phyloP scores from a whole-genome alignment of 257 asterid genomes.

The Cruciata laevipes region DNA sequence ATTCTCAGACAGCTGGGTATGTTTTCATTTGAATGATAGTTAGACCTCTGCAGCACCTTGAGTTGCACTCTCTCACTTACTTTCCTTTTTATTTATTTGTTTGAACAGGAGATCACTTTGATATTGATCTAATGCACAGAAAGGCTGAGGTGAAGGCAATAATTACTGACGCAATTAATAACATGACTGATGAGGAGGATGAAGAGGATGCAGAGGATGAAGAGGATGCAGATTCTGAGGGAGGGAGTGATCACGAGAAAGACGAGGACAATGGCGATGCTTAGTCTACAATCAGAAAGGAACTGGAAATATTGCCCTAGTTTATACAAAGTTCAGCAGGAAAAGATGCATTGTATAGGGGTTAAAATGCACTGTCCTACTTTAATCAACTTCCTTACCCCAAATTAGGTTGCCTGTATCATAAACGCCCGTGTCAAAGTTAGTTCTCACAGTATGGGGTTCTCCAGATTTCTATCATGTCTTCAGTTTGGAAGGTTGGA shows the following conservation, averaged over 20 bases:
- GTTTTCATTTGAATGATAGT: constrained; percentile 11
- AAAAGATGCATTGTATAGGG: constrained; percentile 4
- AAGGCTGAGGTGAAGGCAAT: constrained; percentile 74
- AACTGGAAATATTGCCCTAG: neutral
- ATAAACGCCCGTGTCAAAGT: neutral
- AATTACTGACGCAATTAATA: constrained; percentile 73
- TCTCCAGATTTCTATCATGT: neutral
- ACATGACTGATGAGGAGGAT: constrained; percentile 86
- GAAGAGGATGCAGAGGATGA: constrained; percentile 79
- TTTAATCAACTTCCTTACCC: constrained; percentile 5
- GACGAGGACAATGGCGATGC: constrained; percentile 29
- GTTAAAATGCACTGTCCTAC: neutral
- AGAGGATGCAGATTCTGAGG: constrained; percentile 22
- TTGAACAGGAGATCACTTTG: constrained; percentile 56
- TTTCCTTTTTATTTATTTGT: neutral
- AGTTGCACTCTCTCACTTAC: constrained; percentile 5
- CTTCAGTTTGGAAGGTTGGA: constrained; percentile 5
- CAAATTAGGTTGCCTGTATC: constrained; percentile 18
- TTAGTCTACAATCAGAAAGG: constrained; percentile 6
- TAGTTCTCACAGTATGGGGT: constrained; percentile 16
- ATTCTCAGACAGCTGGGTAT: constrained; percentile 80
- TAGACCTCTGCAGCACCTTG: neutral
- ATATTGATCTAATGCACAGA: constrained; percentile 53
- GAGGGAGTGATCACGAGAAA: constrained; percentile 39
- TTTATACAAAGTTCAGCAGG: neutral